Conservation (phyloP, 495 filamentous ascomycete species). For the Penicillium cosmopolitanum region DNA sequence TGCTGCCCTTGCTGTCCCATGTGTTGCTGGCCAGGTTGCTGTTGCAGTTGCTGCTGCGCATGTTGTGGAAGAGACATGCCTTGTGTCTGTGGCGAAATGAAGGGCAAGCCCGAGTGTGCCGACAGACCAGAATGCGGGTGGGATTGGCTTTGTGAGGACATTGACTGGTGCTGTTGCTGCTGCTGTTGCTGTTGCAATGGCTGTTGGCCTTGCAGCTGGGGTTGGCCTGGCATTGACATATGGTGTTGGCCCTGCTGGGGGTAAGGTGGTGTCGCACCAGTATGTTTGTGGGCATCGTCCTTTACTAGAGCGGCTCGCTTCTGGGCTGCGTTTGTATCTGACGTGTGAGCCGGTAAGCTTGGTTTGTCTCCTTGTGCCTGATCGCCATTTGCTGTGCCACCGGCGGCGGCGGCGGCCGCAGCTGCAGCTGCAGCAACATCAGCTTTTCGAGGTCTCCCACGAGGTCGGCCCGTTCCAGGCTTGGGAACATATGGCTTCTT, state of each 20-base stretch:
- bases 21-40: slow-evolving; percentile 18
- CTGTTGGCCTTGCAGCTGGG: neutral
- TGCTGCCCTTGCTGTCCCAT: slow-evolving; percentile 15
- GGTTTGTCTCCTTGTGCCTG: slow-evolving; percentile 9
- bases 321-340: slow-evolving; percentile 28
- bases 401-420: slow-evolving; percentile 26
- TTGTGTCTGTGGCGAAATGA: slow-evolving; percentile 1
- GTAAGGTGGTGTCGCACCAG: slow-evolving; percentile 36
- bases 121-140: neutral
- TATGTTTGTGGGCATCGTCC: slow-evolving; percentile 39
- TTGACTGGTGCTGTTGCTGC: slow-evolving; percentile 3
- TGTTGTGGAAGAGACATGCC: slow-evolving; percentile 4
- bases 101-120: neutral
- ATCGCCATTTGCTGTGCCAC: slow-evolving; percentile 9
- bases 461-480: slow-evolving; percentile 40
- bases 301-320: slow-evolving; percentile 34
- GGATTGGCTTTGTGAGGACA: neutral
- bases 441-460: slow-evolving; percentile 44
- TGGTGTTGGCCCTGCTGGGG: slow-evolving; percentile 17
- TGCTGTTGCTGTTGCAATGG: neutral
- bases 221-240: slow-evolving; percentile 8
- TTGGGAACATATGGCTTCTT: slow-evolving; percentile 25
- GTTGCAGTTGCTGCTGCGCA: slow-evolving; percentile 9
- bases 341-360: slow-evolving; percentile 12
- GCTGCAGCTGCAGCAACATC: slow-evolving; percentile 42